Base-by-base conservation (phyloP, 1,284 basidiomycete genomes). In the Trametes versicolor region DNA sequence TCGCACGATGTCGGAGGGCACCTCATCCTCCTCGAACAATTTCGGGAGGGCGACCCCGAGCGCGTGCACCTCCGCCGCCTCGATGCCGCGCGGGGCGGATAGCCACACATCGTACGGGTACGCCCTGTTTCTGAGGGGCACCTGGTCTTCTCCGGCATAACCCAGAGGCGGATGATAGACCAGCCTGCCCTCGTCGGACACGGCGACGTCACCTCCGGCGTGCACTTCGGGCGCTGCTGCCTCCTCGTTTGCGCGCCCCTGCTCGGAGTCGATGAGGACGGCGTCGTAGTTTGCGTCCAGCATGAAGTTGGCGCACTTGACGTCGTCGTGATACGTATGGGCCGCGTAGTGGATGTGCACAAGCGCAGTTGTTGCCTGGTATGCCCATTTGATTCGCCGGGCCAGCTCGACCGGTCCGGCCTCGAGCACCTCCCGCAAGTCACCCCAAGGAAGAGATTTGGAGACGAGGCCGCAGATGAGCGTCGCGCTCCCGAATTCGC, bases 231-330 rank as follows among this genome's bases (percentile, higher is more conserved):
- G 58, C 13, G 63, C 53, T 4, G 49, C 53, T 4, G 47, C 47
- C 13, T 53, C 58, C 29, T 60, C 49, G 59, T 64, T 64, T 32
- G 58, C 37, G 25, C 63, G 58, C 7, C 52, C 48, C 39, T 64
- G 63, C 58, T 64, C 63, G n/a, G 57, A 51, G 54, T 64, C 63
- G 41, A 64, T 64, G 27, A 60, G 39, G 12, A 57, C 34, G 0
- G 54, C 53, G 25, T 64, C 23, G 36, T 56, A 58, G 29, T 64
- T 23, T 58, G 47, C 63, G 54, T 64, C 63, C 5, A 64, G 48
- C 5, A 64, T 50, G 1, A 51, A 47, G n/a, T 64, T 64, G 58
- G 53, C 41, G n/a, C 57, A 58, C 53, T 64, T 64, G 41, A 64
- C 50, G 21, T 64, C 59, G 5, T 58, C 63, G 25, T 57, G 63